phyloP scores from a whole-genome alignment of 73 alveolate species.

The Paramecium sexaurelia region DNA sequence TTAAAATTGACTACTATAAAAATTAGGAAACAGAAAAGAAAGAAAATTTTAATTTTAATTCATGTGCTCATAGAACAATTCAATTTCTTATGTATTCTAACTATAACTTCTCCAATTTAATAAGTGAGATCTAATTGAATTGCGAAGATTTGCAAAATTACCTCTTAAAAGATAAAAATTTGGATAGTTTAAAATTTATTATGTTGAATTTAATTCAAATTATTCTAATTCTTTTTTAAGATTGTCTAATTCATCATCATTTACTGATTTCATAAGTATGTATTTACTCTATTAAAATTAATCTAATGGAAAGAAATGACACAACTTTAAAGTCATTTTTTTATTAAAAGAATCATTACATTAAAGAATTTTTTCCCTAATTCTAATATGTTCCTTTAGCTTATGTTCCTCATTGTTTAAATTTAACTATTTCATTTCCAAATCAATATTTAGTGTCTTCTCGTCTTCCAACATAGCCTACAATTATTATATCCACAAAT shows the following conservation, averaged over 20 bases:
- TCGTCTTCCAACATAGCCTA: background rate
- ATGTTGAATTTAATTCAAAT: background rate
- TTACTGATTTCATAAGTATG: background rate
- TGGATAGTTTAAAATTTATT: background rate
- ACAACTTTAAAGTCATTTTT: background rate
- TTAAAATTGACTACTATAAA: background rate
- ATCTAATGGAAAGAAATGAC: background rate
- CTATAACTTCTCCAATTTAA: background rate
- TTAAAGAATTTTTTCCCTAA: background rate
- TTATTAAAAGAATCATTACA: background rate
- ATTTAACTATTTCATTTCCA: background rate
- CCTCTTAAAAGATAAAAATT: background rate
- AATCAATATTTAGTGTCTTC: background rate
- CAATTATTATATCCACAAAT: background rate
- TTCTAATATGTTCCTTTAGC: background rate
- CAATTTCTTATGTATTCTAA: background rate
- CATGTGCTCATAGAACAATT: background rate
- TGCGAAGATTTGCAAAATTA: background rate
- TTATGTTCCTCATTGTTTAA: background rate
- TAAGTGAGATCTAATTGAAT: background rate
- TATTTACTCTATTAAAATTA: background rate
- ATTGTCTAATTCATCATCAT: background rate
- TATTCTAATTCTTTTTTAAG: background rate
- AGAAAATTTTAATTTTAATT: background rate
- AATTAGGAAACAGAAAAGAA: background rate